Base-by-base conservation (phyloP, 805 yeast species). In the Schwanniomyces vanrijiae region DNA sequence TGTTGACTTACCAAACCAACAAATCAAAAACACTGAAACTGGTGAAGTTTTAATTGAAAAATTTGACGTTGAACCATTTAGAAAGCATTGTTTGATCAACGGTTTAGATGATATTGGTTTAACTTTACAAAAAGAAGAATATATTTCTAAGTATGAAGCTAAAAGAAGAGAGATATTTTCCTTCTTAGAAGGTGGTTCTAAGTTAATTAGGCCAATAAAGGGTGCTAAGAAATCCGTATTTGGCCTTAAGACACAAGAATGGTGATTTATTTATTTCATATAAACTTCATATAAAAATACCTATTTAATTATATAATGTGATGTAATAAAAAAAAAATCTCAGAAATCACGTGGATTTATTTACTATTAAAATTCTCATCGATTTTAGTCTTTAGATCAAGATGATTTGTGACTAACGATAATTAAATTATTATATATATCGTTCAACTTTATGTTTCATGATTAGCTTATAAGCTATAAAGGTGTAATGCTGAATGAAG, bases 101-200 rank as follows among this genome's bases (percentile, higher is more conserved):
- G 99, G 99, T 53, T 83, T 94, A 52, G 99, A 94, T 67, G 99
- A 94, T 66, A 94, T 94, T 69, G 97, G 97, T 37, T 80, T 94
- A 61, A 94, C 99, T 43, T 73, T 94, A 59, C 92, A 90, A 69
- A 90, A 90, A 71, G 97, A 89, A 71, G 81, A 81, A 45, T 82
- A 59, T 67, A 94, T 94, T 58, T 48, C 66, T 44, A 77, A 82
- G 57, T 94, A 83, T 61, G 99, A 94, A 75, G 80, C 71, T 19
- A 69, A 72, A 53, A 88, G 99, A 79, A 83, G 79, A 64, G 83
- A 78, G 44, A 83, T 76, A 65, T 94, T 88, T 66, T 89, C 97
- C 8, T 94, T 95, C 83, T 81, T 91, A 65, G 97, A 91, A 75
- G 90, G 94, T 54, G 96, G 96, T 38, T 80, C 92, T 20, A 78